These are phyloP conservation scores for Wallemia hederae DNA, from an alignment of 1,284 basidiomycete species.

Conservation along the genomic window DNA sequence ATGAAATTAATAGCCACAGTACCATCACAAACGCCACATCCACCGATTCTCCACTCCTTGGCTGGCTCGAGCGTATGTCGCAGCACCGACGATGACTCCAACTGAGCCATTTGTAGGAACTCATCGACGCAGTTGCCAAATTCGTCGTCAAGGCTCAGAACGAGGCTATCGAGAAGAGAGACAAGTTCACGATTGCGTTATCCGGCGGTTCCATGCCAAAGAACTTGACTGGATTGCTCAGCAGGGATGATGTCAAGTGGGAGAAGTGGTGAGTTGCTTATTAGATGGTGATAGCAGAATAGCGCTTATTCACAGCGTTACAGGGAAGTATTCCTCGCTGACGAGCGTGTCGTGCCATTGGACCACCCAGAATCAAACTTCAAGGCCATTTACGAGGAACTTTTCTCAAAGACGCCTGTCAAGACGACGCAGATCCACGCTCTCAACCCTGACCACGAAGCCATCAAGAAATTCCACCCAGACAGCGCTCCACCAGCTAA, in stretches of 20 bases:
- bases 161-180: slow-evolving; percentile 61
- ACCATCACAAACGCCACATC: slow-evolving; percentile 18
- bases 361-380: slow-evolving; percentile 83
- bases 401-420: slow-evolving; percentile 64
- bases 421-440: slow-evolving; percentile 42
- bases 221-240: slow-evolving; percentile 44
- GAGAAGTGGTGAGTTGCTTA: slow-evolving; percentile 48
- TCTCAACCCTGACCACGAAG: slow-evolving; percentile 37
- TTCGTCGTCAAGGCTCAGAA: slow-evolving; percentile 71
- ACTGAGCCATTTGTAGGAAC: slow-evolving; percentile 10
- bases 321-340: slow-evolving; percentile 94
- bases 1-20: slow-evolving; percentile 6
- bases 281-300: not conserved
- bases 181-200: slow-evolving; percentile 67
- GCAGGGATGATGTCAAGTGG: slow-evolving; percentile 49
- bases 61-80: slow-evolving; percentile 18
- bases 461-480: slow-evolving; percentile 21
- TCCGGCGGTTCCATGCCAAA: slow-evolving; percentile 80
- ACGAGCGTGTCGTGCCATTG: slow-evolving; percentile 83
- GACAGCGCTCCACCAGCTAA: slow-evolving; percentile 10
- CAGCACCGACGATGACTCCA: slow-evolving; percentile 10
- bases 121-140: slow-evolving; percentile 36
- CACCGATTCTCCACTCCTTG: slow-evolving; percentile 49
- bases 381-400: slow-evolving; percentile 35
- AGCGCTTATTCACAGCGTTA: not conserved